Percentiles rank a stretch among this genome's conserved stretches.
Evolutionary conservation across 495 filamentous ascomycete species (phyloP).

Genomic region (Penicillium herquei): DNA sequence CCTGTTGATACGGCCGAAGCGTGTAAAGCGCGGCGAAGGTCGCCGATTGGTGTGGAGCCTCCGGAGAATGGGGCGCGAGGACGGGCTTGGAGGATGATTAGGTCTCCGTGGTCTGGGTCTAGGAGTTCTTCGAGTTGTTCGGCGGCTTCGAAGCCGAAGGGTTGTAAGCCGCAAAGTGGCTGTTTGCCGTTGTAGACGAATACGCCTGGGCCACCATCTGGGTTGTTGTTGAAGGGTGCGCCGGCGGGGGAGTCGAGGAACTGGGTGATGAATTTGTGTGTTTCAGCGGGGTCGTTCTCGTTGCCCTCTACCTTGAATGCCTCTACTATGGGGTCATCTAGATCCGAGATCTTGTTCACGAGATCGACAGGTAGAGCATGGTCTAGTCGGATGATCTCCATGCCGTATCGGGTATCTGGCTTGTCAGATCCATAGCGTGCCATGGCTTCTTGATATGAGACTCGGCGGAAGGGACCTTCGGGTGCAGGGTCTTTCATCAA

Average conservation of each 20-base stretch:
- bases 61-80: conserved; percentile 54
- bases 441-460: conserved; percentile 81
- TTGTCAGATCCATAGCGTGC: conserved; percentile 82
- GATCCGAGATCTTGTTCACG: conserved; percentile 64
- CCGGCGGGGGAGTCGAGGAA: conserved; percentile 70
- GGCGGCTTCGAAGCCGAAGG: conserved; percentile 72
- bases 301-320: conserved; percentile 60
- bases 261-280: conserved; percentile 56
- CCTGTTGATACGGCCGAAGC: conserved; percentile 58
- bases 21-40: conserved; percentile 69
- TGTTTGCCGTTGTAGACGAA: conserved; percentile 68
- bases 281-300: conserved; percentile 46
- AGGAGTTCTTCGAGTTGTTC: conserved; percentile 55
- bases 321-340: conserved; percentile 64
- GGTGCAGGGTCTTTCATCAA: conserved; percentile 43
- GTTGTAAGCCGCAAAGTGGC: conserved; percentile 70
- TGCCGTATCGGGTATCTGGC: conserved; percentile 71
- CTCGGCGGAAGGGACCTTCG: conserved; percentile 51
- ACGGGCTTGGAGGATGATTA: conserved; percentile 80
- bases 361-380: conserved; percentile 64
- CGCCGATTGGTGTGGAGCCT: conserved; percentile 78
- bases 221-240: conserved; percentile 58
- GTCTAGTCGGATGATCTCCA: conserved; percentile 62
- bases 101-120: conserved; percentile 63
- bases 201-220: conserved; percentile 70